phyloP scores from a whole-genome alignment of 2,329 filamentous ascomycete genomes.

The Colletotrichum lupini region DNA sequence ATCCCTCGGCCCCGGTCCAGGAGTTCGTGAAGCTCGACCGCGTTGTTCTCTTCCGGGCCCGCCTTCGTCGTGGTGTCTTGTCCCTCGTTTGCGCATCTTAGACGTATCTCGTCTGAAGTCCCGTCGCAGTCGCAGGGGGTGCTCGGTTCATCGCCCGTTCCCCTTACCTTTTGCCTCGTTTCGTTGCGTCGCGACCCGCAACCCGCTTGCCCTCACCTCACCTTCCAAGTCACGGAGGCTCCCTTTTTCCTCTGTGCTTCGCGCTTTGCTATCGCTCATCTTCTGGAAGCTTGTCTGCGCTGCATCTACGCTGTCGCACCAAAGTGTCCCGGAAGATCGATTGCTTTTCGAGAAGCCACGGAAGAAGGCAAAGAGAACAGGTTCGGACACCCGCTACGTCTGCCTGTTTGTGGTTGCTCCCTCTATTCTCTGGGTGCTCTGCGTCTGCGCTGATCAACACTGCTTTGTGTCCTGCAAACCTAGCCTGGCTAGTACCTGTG shows the following conservation, averaged over 20 bases:
- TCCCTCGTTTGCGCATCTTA: constrained; percentile 5
- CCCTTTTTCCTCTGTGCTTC: not conserved
- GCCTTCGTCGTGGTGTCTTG: constrained; percentile 1
- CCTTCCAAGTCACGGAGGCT: not conserved
- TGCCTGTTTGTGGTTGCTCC: not conserved
- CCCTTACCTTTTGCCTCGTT: constrained; percentile 22
- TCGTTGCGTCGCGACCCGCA: constrained; percentile 28
- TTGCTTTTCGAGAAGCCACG: constrained; percentile 23
- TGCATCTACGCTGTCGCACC: constrained; percentile 12
- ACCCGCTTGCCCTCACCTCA: not conserved
- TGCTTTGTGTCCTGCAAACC: not conserved
- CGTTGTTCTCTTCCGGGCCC: constrained; percentile 9
- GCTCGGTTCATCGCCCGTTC: constrained; percentile 31
- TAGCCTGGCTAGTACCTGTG: not conserved
- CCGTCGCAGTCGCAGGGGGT: constrained; percentile 22
- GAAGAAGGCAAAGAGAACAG: not conserved
- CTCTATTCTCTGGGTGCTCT: not conserved
- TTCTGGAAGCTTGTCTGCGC: constrained; percentile 24
- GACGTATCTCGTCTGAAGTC: constrained; percentile 30
- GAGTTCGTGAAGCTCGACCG: constrained; percentile 14
- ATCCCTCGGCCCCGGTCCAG: constrained; percentile 7
- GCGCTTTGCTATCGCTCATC: not conserved
- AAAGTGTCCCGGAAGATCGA: not conserved
- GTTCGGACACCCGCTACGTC: not conserved
- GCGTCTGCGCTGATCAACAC: not conserved